Conservation (phyloP, 2,329 filamentous ascomycete genomes). For the Thielaviopsis ethacetica region DNA sequence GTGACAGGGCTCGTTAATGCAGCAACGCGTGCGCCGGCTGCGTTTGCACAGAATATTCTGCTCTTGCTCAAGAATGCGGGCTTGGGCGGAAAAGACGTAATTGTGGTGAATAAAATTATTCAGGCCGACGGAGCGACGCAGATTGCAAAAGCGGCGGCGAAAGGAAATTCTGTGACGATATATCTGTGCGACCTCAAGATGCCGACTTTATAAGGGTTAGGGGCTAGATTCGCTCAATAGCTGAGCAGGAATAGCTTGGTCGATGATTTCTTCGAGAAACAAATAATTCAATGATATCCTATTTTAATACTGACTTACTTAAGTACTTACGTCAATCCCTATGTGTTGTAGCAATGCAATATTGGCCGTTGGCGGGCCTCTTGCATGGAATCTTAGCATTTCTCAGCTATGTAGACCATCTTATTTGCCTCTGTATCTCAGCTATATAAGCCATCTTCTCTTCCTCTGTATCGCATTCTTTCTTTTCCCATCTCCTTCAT, state of each 20-base stretch:
- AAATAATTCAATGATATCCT: no score
- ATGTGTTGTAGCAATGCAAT: no score
- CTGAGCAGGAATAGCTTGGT: no score
- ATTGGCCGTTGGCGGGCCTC: not conserved
- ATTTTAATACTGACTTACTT: no score
- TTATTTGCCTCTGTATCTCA: not conserved
- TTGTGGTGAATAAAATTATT: not conserved
- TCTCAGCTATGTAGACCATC: not conserved
- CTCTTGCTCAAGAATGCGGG: not conserved
- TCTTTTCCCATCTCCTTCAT: no score
- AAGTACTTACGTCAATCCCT: no score
- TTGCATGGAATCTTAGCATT: not conserved
- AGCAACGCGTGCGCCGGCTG: not conserved
- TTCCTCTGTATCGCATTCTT: no score
- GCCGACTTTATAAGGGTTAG: not conserved
- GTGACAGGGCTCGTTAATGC: not conserved
- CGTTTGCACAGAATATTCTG: not conserved
- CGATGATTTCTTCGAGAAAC: no score
- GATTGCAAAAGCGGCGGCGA: not conserved
- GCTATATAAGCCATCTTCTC: no score
- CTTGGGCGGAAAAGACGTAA: not conserved
- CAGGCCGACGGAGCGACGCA: not conserved
- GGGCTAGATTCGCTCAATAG: no score
- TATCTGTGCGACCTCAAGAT: not conserved
- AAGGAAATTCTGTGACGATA: not conserved